Conservation (phyloP, 345 rosid genomes). For the Iberis pinnata region DNA sequence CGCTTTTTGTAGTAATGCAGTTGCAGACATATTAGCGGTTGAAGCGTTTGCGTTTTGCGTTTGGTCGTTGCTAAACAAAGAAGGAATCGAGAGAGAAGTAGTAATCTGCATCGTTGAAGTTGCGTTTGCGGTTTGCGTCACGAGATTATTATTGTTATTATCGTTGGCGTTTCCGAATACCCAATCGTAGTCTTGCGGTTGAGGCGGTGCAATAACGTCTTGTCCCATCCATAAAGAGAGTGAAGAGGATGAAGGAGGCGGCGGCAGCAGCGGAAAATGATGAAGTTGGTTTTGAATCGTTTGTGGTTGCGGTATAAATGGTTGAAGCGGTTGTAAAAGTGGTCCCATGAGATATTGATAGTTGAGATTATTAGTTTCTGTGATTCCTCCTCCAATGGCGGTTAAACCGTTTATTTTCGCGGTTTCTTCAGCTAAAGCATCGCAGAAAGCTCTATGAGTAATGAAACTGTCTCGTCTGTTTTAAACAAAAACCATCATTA, state of each 20-base stretch:
- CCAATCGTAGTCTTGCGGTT: constrained; percentile 38
- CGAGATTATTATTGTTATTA: constrained; percentile 17
- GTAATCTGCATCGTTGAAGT: constrained; percentile 27
- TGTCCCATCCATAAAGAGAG: constrained; percentile 35
- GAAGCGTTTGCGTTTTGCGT: constrained; percentile 22
- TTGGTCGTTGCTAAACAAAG: constrained; percentile 59
- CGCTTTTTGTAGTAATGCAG: constrained; percentile 91
- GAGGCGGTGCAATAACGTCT: constrained; percentile 11
- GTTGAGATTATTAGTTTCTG: constrained; percentile 22
- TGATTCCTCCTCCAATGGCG: constrained; percentile 10
- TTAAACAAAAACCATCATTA: constrained; percentile 12
- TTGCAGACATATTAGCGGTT: constrained; percentile 71
- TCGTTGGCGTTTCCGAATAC: constrained; percentile 36
- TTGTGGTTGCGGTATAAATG: constrained; percentile 30
- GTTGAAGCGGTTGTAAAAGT: constrained; percentile 40
- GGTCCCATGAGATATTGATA: constrained; percentile 58
- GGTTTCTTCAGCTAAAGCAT: constrained; percentile 93
- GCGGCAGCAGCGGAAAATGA: constrained; percentile 15
- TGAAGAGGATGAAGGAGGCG: constrained; percentile 19
- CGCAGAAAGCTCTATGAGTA: constrained; percentile 95
- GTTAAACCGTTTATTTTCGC: constrained; percentile 54
- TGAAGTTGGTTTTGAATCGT: constrained; percentile 17
- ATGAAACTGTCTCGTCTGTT: constrained; percentile 90
- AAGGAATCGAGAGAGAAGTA: constrained; percentile 53
- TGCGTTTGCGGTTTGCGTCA: constrained; percentile 30